A percentile compares a stretch with the other conserved stretches of the same genome.
Conservation (phyloP, 257 asterid species). For the Catharanthus roseus region DNA sequence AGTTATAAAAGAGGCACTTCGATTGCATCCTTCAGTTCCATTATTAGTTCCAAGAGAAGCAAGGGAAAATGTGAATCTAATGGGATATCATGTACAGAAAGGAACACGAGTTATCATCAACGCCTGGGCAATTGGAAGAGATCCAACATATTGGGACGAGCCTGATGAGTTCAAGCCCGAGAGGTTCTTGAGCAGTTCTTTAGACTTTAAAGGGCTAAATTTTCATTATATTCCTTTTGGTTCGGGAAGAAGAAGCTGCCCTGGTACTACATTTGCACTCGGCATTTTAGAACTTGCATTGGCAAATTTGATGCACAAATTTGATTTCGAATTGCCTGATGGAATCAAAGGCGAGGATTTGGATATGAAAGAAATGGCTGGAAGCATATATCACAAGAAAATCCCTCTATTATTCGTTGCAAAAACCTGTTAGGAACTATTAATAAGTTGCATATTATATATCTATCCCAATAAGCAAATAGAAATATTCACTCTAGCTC, state of each 20-base stretch:
- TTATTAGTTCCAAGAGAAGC: neutral
- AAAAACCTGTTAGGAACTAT: neutral
- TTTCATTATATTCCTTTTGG: constrained; percentile 1
- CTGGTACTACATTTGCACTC: neutral
- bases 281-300: neutral
- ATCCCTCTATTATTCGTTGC: neutral
- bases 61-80: neutral
- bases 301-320: too few relatives aligned
- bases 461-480: too few relatives aligned
- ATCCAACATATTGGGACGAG: neutral
- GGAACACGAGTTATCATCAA: neutral
- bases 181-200: neutral
- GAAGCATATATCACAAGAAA: neutral
- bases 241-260: constrained; percentile 3
- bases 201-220: neutral
- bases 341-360: neutral
- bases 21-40: neutral
- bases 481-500: too few relatives aligned
- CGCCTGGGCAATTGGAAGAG: constrained; percentile 2
- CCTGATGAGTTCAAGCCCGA: neutral
- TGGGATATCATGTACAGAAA: neutral
- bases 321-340: neutral
- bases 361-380: neutral
- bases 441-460: too few relatives aligned
- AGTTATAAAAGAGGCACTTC: neutral